Conservation (phyloP, 371 early-diverging fungal genomes). For the Nematocida minor region DNA sequence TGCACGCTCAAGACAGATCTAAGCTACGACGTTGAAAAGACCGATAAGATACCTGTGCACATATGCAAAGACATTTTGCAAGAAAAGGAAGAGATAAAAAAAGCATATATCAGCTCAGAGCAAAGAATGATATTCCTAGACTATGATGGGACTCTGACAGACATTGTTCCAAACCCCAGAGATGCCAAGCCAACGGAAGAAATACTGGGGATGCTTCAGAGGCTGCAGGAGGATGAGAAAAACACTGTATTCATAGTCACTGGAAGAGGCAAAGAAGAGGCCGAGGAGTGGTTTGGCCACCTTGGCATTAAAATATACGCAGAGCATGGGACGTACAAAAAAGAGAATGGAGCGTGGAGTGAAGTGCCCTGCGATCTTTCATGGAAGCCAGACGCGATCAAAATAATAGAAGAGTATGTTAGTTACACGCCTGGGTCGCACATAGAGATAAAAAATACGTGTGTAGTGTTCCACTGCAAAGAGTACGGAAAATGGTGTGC, state of each 20-base stretch:
- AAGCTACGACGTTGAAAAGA: neutral
- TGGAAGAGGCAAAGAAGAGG: constrained; percentile 57
- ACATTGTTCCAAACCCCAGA: constrained; percentile 51
- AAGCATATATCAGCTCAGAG: constrained; percentile 7
- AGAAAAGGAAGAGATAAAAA: constrained; percentile 15
- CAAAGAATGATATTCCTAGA: constrained; percentile 56
- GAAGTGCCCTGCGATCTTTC: constrained; percentile 9
- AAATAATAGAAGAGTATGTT: constrained; percentile 50
- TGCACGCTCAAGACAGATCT: neutral
- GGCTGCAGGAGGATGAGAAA: constrained; percentile 40
- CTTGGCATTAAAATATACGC: constrained; percentile 60
- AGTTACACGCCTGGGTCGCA: constrained; percentile 60
- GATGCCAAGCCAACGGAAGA: constrained; percentile 58
- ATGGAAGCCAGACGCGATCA: constrained; percentile 42
- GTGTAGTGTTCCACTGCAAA: constrained; percentile 63
- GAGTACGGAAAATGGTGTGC: constrained; percentile 48
- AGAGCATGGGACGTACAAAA: constrained; percentile 62
- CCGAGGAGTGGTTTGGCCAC: constrained; percentile 61
- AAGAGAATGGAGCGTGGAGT: constrained; percentile 57
- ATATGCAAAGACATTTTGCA: constrained; percentile 12
- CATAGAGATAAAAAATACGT: constrained; percentile 62
- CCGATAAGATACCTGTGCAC: neutral
- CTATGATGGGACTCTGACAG: constrained; percentile 65
- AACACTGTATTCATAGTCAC: constrained; percentile 57
- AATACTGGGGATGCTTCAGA: constrained; percentile 48